phyloP scores from a whole-genome alignment of 805 yeast species.

The Dipodascus albidus region DNA sequence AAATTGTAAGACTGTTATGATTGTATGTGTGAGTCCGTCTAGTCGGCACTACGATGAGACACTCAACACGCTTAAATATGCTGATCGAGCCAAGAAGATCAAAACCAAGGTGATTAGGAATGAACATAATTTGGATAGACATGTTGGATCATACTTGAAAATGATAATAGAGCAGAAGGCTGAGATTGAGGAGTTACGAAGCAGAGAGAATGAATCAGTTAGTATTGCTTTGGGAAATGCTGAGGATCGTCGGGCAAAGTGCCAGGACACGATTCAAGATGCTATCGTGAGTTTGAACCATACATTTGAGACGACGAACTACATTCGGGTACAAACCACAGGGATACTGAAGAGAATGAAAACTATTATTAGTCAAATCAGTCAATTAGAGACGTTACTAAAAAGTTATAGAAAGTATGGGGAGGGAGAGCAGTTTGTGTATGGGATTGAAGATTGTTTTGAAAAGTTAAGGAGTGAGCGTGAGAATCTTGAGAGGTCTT shows the following conservation, averaged over 20 bases:
- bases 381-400: neutral
- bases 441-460: neutral
- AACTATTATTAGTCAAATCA: neutral
- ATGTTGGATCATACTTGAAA: constrained; percentile 72
- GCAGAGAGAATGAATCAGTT: constrained; percentile 23
- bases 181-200: constrained; percentile 58
- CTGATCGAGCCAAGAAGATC: constrained; percentile 83
- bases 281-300: constrained; percentile 9
- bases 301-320: neutral
- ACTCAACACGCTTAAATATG: constrained; percentile 79
- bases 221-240: constrained; percentile 11
- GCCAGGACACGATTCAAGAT: constrained; percentile 10
- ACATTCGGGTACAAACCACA: neutral
- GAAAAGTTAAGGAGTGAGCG: neutral
- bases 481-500: neutral
- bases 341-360: neutral
- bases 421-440: neutral
- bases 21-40: constrained; percentile 86
- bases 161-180: constrained; percentile 73
- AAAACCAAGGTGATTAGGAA: constrained; percentile 70
- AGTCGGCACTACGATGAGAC: constrained; percentile 88
- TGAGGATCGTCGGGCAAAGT: constrained; percentile 4
- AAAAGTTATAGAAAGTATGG: neutral
- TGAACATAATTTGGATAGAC: constrained; percentile 64
- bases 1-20: constrained; percentile 91